Base-by-base conservation (phyloP, 2,329 filamentous ascomycete genomes). In the Hypoxylon sp. region DNA sequence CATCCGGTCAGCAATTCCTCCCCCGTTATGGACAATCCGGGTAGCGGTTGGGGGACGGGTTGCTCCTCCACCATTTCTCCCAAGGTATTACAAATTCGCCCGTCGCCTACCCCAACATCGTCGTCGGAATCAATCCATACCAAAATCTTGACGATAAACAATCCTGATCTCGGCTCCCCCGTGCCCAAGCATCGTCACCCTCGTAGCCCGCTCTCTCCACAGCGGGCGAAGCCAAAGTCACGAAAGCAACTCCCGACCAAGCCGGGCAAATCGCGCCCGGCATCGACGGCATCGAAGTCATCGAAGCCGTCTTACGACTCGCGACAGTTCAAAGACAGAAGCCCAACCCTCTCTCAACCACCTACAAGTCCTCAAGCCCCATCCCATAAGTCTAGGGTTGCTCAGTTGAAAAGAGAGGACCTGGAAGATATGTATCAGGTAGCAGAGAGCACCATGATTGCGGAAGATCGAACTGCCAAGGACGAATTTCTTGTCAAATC, bases 401-500 rank as follows among this genome's bases (percentile, higher is more conserved):
- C 57, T 10, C 56, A 64, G 11, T 20, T 54, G 6, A 67, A 61
- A 48, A 53, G 58, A 7, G 54, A 63, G 37, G 26, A 7, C 24
- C 49, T 46, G 19, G 53, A 60, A 1, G 32, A 41, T 13, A 20
- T 22, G 8, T 10, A 37, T 8, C 17, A 34, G 5, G 55, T 20
- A 8, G 22, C 19, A 1, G 62, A 65, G 39, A 10, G 51, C 20
- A 19, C 7, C 13, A 43, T 17, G 13, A 6, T 32, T 17, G 15
- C 8, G 11, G 67, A 62, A 13, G 59, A 70, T 24, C 75, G 76
- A 37, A 65, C 74, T 8, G 72, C 71, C 19, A 80, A 80, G 70
- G 82, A 87, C 68, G 73, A 79, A 2, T 82, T 81, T 43, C 79
- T 91, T 1, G 74, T 90, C 15, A 71, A 80, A n/a, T 79, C 81